Percentiles rank a stretch among this genome's conserved stretches.
phyloP scores from a whole-genome alignment of 78 protist genomes.

The Dictyostelium intermedium region DNA sequence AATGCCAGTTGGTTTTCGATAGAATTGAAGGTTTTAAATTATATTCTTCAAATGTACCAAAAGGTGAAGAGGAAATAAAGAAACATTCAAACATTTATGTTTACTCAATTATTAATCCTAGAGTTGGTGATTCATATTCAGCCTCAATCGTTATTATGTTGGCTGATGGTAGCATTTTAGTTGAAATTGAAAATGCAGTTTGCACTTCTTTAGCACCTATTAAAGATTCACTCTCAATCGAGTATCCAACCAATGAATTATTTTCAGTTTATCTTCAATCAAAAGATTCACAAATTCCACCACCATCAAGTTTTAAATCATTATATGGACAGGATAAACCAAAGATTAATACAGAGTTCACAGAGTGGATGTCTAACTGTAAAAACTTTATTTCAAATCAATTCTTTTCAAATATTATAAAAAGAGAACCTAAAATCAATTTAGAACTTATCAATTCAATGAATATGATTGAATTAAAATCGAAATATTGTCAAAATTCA shows the following conservation, averaged over 20 bases:
- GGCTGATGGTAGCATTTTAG: background rate
- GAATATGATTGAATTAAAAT: background rate
- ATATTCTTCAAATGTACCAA: background rate
- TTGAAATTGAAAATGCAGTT: background rate
- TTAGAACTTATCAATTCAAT: background rate
- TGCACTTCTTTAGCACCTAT: background rate
- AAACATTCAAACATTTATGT: background rate
- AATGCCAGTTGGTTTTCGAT: background rate
- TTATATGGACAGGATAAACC: background rate
- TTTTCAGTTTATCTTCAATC: background rate
- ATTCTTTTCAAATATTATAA: background rate
- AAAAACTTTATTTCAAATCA: background rate
- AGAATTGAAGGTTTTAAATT: background rate
- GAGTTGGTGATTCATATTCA: constrained; percentile 1
- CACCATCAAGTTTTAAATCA: background rate
- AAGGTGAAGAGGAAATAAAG: background rate
- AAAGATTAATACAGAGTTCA: background rate
- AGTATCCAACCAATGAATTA: background rate
- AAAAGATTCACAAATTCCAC: background rate
- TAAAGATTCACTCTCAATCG: background rate
- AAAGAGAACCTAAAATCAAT: background rate
- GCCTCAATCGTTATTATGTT: background rate
- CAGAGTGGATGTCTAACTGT: background rate
- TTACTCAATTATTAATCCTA: background rate
- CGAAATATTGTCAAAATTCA: background rate